Evolutionary conservation across 495 filamentous ascomycete genomes (phyloP).

Genomic region (Penicillium bovifimosum): DNA sequence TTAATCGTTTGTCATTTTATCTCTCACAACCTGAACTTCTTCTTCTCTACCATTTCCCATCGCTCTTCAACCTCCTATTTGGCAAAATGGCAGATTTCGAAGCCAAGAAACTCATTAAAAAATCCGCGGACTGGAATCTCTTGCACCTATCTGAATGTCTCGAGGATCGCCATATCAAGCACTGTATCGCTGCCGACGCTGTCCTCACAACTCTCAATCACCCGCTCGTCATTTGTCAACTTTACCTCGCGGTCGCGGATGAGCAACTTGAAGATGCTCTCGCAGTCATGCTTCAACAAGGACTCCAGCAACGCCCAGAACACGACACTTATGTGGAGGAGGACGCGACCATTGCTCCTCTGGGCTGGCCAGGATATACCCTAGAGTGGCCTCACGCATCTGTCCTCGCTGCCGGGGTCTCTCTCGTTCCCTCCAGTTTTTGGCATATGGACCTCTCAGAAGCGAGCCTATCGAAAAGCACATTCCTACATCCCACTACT

Average conservation of each 20-base stretch:
- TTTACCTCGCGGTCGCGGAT: background rate
- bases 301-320: no score
- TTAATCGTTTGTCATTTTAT: no score
- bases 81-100: no score
- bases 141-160: background rate
- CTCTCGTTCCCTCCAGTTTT: background rate
- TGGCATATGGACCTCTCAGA: background rate
- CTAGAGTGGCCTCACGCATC: no score
- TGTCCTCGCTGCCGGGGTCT: no score
- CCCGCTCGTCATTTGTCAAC: background rate
- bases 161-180: background rate
- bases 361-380: no score
- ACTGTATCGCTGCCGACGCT: background rate
- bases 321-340: no score
- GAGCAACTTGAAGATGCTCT: background rate
- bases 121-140: background rate
- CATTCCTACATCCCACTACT: background rate
- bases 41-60: no score
- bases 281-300: background rate
- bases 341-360: no score
- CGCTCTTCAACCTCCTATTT: no score
- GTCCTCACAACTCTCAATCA: background rate
- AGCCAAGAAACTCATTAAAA: background rate
- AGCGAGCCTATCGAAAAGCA: background rate
- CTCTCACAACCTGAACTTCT: no score